Conservation (phyloP, 2,329 filamentous ascomycete species). For the Colletotrichum chlorophyti region DNA sequence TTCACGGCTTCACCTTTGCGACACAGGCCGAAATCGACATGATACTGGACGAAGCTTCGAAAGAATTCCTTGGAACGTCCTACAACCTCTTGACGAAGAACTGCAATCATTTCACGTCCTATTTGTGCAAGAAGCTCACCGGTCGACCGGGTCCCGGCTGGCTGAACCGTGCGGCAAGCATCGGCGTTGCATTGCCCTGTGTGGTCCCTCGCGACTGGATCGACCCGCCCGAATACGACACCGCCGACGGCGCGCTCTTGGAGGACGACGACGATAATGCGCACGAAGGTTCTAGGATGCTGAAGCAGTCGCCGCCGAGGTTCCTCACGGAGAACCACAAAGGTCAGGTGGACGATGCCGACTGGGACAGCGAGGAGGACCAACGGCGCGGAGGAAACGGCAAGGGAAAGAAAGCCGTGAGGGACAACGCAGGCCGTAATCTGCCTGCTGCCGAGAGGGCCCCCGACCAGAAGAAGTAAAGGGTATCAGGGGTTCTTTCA, state of each 20-base stretch:
- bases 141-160: slow-evolving; percentile 73
- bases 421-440: slow-evolving; percentile 57
- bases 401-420: slow-evolving; percentile 52
- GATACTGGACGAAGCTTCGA: slow-evolving; percentile 72
- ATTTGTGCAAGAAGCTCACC: slow-evolving; percentile 77
- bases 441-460: slow-evolving; percentile 61
- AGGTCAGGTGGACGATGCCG: slow-evolving; percentile 37
- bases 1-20: slow-evolving; percentile 80
- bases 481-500: slow-evolving; percentile 8
- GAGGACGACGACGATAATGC: slow-evolving; percentile 59
- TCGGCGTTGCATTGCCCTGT: slow-evolving; percentile 81
- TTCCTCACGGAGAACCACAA: slow-evolving; percentile 35
- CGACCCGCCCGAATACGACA: slow-evolving; percentile 77
- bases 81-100: slow-evolving; percentile 87
- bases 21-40: slow-evolving; percentile 73
- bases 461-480: slow-evolving; percentile 36
- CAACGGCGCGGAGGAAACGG: slow-evolving; percentile 45
- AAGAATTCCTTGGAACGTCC: slow-evolving; percentile 75
- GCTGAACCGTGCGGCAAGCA: slow-evolving; percentile 84
- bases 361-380: slow-evolving; percentile 56
- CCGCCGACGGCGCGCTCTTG: slow-evolving; percentile 73
- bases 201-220: slow-evolving; percentile 86
- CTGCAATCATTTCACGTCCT: slow-evolving; percentile 87
- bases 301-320: slow-evolving; percentile 45
- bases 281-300: slow-evolving; percentile 65